Conservation (phyloP, 768 basidiomycete genomes). For the Leccinum longicurvipes region DNA sequence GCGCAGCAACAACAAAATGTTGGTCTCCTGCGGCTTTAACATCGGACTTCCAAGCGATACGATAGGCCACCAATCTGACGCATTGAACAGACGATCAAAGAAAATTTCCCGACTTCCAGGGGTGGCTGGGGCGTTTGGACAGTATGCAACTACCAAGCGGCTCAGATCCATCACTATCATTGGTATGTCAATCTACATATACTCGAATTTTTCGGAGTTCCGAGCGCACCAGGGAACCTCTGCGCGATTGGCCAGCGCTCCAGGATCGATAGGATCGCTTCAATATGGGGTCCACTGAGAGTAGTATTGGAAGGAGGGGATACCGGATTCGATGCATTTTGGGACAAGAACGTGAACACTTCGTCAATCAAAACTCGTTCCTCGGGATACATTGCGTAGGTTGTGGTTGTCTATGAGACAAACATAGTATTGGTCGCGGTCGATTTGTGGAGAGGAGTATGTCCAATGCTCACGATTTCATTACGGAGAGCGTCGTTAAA, state of each 20-base stretch:
- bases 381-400: conserved; percentile 67
- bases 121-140: conserved; percentile 48
- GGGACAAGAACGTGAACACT: conserved; percentile 55
- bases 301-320: conserved; percentile 27
- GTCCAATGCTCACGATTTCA: conserved; percentile 55
- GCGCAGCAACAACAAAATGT: conserved; percentile 75
- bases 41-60: conserved; percentile 52
- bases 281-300: conserved; percentile 50
- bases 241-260: conserved; percentile 72
- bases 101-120: conserved; percentile 47
- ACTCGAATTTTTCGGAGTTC: background rate
- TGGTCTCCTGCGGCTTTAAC: conserved; percentile 77
- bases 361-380: conserved; percentile 60
- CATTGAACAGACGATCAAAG: conserved; percentile 60
- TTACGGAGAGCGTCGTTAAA: conserved; percentile 65
- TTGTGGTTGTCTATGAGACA: conserved; percentile 55
- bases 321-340: conserved; percentile 40
- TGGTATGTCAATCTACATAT: background rate
- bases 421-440: background rate
- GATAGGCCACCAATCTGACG: conserved; percentile 55
- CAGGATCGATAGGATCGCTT: conserved; percentile 59
- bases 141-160: conserved; percentile 69
- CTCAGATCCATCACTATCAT: conserved; percentile 77
- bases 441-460: background rate
- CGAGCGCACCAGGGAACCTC: conserved; percentile 62